Percentiles rank a stretch among this genome's conserved stretches.
phyloP scores from a whole-genome alignment of 352 stramenopile genomes.

The Paralagenidium karlingii region DNA sequence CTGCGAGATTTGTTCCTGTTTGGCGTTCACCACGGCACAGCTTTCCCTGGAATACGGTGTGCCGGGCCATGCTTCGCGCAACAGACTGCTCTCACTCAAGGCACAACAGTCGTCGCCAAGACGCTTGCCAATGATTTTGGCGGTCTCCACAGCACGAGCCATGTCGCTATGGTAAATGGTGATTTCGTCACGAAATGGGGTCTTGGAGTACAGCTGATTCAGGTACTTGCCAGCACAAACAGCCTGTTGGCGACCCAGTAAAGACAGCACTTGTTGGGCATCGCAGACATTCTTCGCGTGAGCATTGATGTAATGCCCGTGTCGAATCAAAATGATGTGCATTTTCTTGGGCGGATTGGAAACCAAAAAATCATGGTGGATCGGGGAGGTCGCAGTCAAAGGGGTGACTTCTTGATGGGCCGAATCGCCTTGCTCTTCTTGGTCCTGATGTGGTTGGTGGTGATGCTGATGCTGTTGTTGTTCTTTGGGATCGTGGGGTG shows the following conservation, averaged over 20 bases:
- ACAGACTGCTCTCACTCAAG: constrained; percentile 17
- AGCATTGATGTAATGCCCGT: constrained; percentile 76
- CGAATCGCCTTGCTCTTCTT: too few species aligned
- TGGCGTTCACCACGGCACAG: constrained; percentile 6
- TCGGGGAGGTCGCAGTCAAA: too few species aligned
- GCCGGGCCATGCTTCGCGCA: constrained; percentile 71
- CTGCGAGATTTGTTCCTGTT: too few species aligned
- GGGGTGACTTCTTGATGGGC: too few species aligned
- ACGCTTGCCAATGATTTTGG: constrained; percentile 35
- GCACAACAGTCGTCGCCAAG: constrained; percentile 27
- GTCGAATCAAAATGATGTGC: constrained; percentile 63
- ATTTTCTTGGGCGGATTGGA: constrained; percentile 39
- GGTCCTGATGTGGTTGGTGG: too few species aligned
- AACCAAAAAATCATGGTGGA: too few species aligned
- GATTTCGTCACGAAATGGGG: constrained; percentile 36
- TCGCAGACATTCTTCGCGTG: constrained; percentile 41
- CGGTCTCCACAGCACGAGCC: constrained; percentile 60
- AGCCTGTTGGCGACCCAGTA: constrained; percentile 65
- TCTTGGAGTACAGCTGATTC: constrained; percentile 30
- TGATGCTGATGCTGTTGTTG: too few species aligned
- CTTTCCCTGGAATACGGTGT: constrained; percentile 33
- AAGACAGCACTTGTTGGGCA: constrained; percentile 58
- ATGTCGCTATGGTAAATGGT: constrained; percentile 66
- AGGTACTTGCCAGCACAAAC: constrained; percentile 59
- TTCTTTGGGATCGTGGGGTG: too few species aligned